Percentiles rank a stretch among this genome's conserved stretches.
Evolutionary conservation across 1,284 basidiomycete species (phyloP).

Genomic region (Stygiomarasmius scandens): DNA sequence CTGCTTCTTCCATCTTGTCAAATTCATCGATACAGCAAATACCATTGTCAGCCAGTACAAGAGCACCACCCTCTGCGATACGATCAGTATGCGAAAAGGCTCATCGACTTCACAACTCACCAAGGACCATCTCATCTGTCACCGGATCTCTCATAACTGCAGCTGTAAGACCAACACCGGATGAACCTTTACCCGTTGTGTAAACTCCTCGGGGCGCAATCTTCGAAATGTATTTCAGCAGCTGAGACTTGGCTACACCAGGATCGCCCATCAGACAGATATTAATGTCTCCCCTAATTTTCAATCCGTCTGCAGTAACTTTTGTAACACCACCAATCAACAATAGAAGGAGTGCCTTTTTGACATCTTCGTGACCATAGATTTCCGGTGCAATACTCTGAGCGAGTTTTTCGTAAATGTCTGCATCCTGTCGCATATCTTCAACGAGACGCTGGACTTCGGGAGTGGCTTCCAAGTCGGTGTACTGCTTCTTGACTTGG

Average conservation of each 20-base stretch:
- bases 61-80: slow-evolving; percentile 91
- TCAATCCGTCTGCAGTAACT: slow-evolving; percentile 95
- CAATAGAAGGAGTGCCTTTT: slow-evolving; percentile 93
- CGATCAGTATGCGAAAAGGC: slow-evolving; percentile 11
- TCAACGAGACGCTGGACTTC: slow-evolving; percentile 77
- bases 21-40: slow-evolving; percentile 99
- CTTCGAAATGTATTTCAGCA: slow-evolving; percentile 98
- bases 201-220: slow-evolving; percentile 98
- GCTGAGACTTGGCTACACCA: slow-evolving; percentile 98
- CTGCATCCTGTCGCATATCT: slow-evolving; percentile 74
- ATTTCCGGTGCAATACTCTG: slow-evolving; percentile 97
- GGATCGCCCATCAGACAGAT: slow-evolving; percentile 99
- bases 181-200: slow-evolving; percentile 97
- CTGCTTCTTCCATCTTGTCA: slow-evolving; percentile 99
- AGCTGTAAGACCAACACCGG: slow-evolving; percentile 97
- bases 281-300: slow-evolving; percentile 97
- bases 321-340: slow-evolving; percentile 97
- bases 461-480: slow-evolving; percentile 90
- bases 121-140: slow-evolving; percentile 99
- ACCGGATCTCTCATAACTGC: slow-evolving; percentile 99
- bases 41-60: slow-evolving; percentile 98
- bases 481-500: slow-evolving; percentile 98
- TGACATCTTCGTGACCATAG: slow-evolving; percentile 97
- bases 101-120: slow-evolving; percentile 48
- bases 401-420: slow-evolving; percentile 84